Evolutionary conservation across 768 basidiomycete genomes (phyloP), one percentile per base, ranked within the genome.

Genomic region (Tylopilus rubrobrunneus): DNA sequence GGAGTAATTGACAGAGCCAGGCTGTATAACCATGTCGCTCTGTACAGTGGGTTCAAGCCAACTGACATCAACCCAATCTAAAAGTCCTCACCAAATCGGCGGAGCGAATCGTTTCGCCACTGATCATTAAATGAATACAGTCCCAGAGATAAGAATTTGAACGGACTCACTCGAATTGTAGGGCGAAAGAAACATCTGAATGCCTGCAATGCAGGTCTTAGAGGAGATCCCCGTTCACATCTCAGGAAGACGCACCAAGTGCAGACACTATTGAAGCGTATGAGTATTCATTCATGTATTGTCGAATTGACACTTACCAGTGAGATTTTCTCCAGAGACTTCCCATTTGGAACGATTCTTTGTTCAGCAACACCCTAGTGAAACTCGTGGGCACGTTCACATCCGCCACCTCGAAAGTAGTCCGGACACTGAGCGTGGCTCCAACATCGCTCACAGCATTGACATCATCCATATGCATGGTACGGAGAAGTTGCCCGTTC

Each of bases 291-390:
- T 7, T 17, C 28, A 21, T 49, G 7, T 25, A 5, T 17, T 6
- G 45, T 36, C 2, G 34, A 41, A 11, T 10, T 9, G 14, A 42
- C 47, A 57, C 75, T 46, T 55, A 80, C 83, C 81, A 41, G 80
- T 82, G 49, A 89, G 61, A 62, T 87, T 84, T 42, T 83, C 75
- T 25, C 79, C 82, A 9, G 79, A 76, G 55, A 89, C 88, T 15
- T 77, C 75, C 87, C 87, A 89, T 19, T 19, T 80, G 78, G 60
- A 89, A 89, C 2, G 76, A 78, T 56, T 83, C 81, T 46, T 82
- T 72, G 0, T 82, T 87, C 11, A 89, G 75, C 52, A 89, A 67
- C 21, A 73, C 71, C 73, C 84, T 83, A 0, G 86, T 87, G 64
- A 88, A 89, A 33, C 76, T 78, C 19, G 85, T 76, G 50, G 89